These are phyloP conservation scores for Fusarium chuoi DNA, from an alignment of 2,329 filamentous ascomycete genomes.

Conservation along the genomic window DNA sequence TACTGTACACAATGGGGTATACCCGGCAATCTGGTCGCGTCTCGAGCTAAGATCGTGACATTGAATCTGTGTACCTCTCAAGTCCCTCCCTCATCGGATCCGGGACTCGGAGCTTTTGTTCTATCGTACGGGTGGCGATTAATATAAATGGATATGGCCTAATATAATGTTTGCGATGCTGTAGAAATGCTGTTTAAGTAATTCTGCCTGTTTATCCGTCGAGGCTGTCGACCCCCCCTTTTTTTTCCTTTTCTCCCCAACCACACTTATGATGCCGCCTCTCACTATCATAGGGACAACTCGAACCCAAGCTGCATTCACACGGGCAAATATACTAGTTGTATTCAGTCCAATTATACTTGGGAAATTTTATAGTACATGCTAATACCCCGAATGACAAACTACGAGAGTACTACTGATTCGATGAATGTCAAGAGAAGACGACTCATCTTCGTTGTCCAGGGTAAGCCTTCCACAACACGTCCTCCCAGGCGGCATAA, in stretches of 20 bases:
- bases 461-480: neutral
- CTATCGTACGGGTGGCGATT: constrained; percentile 16
- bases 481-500: neutral
- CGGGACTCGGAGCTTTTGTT: constrained; percentile 19
- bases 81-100: constrained; percentile 40
- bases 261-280: too few relatives aligned
- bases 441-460: neutral
- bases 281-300: too few relatives aligned
- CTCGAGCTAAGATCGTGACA: constrained; percentile 46
- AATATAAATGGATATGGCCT: neutral
- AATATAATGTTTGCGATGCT: neutral
- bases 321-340: neutral
- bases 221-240: neutral
- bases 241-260: neutral
- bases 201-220: neutral
- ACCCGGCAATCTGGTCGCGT: constrained; percentile 43
- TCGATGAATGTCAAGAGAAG: too few relatives aligned
- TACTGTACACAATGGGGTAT: constrained; percentile 43
- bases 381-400: too few relatives aligned
- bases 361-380: rapidly evolving
- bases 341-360: neutral
- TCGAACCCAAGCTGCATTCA: neutral
- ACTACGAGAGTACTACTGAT: too few relatives aligned
- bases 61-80: constrained; percentile 42
- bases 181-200: neutral